These are phyloP conservation scores for Cladorrhinum sp. DNA, from an alignment of 2,329 filamentous ascomycete genomes.

Conservation along the genomic window DNA sequence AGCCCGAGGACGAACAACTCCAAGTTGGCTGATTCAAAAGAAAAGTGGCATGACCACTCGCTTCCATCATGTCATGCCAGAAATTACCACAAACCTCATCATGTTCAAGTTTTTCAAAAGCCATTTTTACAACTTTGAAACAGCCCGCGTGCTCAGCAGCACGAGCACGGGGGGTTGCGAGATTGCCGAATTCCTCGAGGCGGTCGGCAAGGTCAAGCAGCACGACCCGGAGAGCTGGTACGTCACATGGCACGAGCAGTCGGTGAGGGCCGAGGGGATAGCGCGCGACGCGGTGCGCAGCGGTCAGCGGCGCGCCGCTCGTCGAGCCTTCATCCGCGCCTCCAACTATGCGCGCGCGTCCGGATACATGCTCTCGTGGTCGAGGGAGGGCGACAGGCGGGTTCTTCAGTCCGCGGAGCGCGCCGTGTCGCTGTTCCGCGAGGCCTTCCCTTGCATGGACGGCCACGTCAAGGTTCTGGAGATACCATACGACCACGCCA, in stretches of 20 bases:
- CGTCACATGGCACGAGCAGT: slow-evolving; percentile 33
- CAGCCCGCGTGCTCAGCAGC: slow-evolving; percentile 38
- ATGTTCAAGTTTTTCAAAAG: slow-evolving; percentile 34
- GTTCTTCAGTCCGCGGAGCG: neutral
- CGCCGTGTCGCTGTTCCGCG: neutral
- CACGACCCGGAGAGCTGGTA: slow-evolving; percentile 41
- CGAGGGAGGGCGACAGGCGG: neutral
- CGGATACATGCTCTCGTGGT: slow-evolving; percentile 31
- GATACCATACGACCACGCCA: neutral
- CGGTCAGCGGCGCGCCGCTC: slow-evolving; percentile 33
- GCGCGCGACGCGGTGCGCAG: slow-evolving; percentile 33
- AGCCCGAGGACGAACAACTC: no score
- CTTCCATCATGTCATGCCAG: neutral
- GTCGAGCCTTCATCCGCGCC: slow-evolving; percentile 38
- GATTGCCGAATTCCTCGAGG: slow-evolving; percentile 39
- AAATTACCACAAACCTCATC: slow-evolving; percentile 4
- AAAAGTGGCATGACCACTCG: neutral
- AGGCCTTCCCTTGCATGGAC: neutral
- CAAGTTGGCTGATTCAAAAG: neutral
- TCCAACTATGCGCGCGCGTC: slow-evolving; percentile 40
- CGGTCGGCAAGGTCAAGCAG: slow-evolving; percentile 36
- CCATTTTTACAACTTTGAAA: slow-evolving; percentile 44
- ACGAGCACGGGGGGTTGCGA: slow-evolving; percentile 37
- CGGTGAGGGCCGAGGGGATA: slow-evolving; percentile 32
- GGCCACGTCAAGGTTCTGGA: neutral